Evolutionary conservation across 2,329 filamentous ascomycete genomes (phyloP), one percentile per base, ranked within the genome.

Genomic region (Fusarium transvaalense): DNA sequence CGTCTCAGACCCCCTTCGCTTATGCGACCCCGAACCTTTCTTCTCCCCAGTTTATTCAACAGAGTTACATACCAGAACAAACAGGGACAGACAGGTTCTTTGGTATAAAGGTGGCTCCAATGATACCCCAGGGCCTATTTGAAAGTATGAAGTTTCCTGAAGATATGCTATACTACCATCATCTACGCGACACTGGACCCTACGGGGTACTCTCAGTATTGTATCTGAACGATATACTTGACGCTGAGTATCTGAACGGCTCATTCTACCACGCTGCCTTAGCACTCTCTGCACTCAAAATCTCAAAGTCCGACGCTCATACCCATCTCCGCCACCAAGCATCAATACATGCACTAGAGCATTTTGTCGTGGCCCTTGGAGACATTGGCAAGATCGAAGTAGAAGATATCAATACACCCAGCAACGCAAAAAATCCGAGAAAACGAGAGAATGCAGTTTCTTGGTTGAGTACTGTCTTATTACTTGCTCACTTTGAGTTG

Each of bases 81-180:
- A 10, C 10, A 6, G 27, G n/a, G 13, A 19, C 25, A 4, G 38
- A 31, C 10, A 32, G 19, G 14, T 54, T 69, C 46, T 27, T 48
- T 6, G 58, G 59, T 8, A 61, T 63, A 17, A 32, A 21, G n/a
- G 61, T 38, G 12, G 12, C 42, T 21, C 60, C 60, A 0, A 46
- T 59, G 23, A 66, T 66, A 21, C 66, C 66, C 3, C 56, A 45
- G 10, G 66, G 66, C 2, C 23, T 69, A 0, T 31, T 69, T 3
- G 61, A 63, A 3, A 55, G 54, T 2, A 67, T 56, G 41, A 70
- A 51, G 12, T 70, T 70, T 4, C 46, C 64, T 2, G 64, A 71
- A 14, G 67, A 70, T 9, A 64, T 70, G 60, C 39, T 71, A 1
- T 70, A 70, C 23, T 70, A 70, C 5, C 68, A 71, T 2, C 68